Percentiles rank a stretch among this genome's conserved stretches.
phyloP scores from a whole-genome alignment of 164 flowering plant genomes.

The Berberis vulgaris region DNA sequence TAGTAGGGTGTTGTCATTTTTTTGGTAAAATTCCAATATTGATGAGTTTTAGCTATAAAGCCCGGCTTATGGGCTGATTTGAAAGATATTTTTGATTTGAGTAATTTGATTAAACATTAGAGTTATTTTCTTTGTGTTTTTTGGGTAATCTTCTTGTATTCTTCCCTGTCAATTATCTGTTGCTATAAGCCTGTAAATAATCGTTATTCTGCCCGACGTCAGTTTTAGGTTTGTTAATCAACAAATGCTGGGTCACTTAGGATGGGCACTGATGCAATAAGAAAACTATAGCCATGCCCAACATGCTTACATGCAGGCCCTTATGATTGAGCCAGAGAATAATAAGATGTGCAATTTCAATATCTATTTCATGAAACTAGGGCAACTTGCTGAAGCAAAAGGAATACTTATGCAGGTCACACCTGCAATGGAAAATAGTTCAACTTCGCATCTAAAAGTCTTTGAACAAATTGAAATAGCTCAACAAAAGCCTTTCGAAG shows the following conservation, averaged over 20 bases:
- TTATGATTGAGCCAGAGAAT: slow-evolving; percentile 60
- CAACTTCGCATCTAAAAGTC: slow-evolving; percentile 91
- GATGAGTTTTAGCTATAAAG: too few species aligned
- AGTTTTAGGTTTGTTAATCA: background rate
- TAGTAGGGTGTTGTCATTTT: too few species aligned
- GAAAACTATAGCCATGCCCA: slow-evolving; percentile 86
- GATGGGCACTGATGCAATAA: slow-evolving; percentile 99
- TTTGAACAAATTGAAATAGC: slow-evolving; percentile 61
- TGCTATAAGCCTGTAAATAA: too few species aligned
- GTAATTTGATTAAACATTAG: too few species aligned
- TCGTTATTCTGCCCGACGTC: too few species aligned
- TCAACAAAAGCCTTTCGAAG: slow-evolving; percentile 84
- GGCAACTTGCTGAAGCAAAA: slow-evolving; percentile 74
- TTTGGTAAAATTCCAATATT: too few species aligned
- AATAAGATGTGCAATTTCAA: slow-evolving; percentile 99
- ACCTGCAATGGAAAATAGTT: slow-evolving; percentile 76
- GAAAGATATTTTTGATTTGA: too few species aligned
- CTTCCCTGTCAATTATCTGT: too few species aligned
- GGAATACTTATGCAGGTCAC: slow-evolving; percentile 69
- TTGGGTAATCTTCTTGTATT: too few species aligned
- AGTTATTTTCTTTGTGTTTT: too few species aligned
- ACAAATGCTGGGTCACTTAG: slow-evolving; percentile 72
- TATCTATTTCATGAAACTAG: slow-evolving; percentile 96
- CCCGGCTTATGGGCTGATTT: too few species aligned
- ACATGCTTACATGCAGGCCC: slow-evolving; percentile 30